Percentiles rank a stretch among this genome's conserved stretches.
Conservation (phyloP, 129 eudicot species). For the Arctium minus region DNA sequence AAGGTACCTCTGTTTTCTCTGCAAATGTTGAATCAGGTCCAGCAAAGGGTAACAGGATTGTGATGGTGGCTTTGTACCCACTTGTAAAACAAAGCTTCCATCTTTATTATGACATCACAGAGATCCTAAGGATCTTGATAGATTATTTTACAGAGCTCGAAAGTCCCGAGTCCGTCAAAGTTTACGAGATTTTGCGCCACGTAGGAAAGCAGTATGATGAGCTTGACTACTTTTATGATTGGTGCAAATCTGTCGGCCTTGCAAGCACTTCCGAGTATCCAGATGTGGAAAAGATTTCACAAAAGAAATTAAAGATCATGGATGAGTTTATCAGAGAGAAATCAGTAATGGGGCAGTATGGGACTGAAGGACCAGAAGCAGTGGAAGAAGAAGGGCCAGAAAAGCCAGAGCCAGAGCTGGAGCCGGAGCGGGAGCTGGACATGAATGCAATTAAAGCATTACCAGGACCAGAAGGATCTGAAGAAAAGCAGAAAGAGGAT, state of each 20-base stretch:
- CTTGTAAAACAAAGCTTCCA: constrained; percentile 73
- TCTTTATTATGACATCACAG: constrained; percentile 61
- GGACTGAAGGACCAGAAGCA: constrained; percentile 2
- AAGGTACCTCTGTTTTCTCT: neutral
- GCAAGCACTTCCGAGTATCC: constrained; percentile 78
- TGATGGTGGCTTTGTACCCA: constrained; percentile 69
- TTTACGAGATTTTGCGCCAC: constrained; percentile 48
- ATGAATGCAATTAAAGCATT: constrained; percentile 53
- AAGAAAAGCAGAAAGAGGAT: constrained; percentile 17
- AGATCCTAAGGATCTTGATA: constrained; percentile 46
- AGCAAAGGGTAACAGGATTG: constrained; percentile 63
- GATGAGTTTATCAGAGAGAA: constrained; percentile 64
- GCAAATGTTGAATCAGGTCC: constrained; percentile 41
- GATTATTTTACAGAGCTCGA: constrained; percentile 62
- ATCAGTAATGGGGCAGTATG: constrained; percentile 21
- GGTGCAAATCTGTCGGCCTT: constrained; percentile 55
- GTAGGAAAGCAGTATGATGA: constrained; percentile 75
- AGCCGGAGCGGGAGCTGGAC: constrained; percentile 24
- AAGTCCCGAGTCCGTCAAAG: constrained; percentile 42
- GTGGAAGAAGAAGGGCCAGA: constrained; percentile 13
- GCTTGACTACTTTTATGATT: constrained; percentile 59
- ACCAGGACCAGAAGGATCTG: constrained; percentile 51
- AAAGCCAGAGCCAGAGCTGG: neutral
- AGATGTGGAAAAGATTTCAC: constrained; percentile 61
- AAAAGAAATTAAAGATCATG: constrained; percentile 61